A percentile compares a stretch with the other conserved stretches of the same genome.
Conservation (phyloP, 108 stramenopile genomes). For the Cyclotella atomus region DNA sequence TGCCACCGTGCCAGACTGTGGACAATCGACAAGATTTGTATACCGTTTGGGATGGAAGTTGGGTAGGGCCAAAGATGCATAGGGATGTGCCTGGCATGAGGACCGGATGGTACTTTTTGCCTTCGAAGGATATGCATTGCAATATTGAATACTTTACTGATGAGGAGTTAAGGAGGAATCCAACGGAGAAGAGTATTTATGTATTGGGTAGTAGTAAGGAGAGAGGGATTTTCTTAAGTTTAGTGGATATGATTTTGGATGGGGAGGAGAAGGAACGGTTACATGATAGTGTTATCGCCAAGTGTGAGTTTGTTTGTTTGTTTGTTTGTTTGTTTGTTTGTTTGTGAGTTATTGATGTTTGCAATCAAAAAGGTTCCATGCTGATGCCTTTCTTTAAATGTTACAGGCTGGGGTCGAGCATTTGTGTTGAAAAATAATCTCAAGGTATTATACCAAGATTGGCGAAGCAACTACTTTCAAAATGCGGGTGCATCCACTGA, state of each 20-base stretch:
- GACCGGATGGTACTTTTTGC: constrained; percentile 42
- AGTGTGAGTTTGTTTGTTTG: too few species aligned
- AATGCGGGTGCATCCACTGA: background rate
- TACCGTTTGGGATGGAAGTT: constrained; percentile 37
- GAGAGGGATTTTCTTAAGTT: constrained; percentile 37
- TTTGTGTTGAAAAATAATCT: constrained; percentile 24
- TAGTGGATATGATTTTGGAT: constrained; percentile 37
- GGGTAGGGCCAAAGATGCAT: constrained; percentile 35
- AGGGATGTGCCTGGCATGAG: constrained; percentile 10
- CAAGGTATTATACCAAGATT: constrained; percentile 41
- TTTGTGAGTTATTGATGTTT: too few species aligned
- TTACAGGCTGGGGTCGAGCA: constrained; percentile 44
- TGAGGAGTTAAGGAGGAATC: constrained; percentile 13
- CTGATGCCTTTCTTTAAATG: too few species aligned
- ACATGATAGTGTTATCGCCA: constrained; percentile 15
- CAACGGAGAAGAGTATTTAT: constrained; percentile 37
- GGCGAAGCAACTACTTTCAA: constrained; percentile 21
- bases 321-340: too few species aligned
- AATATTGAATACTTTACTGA: constrained; percentile 32
- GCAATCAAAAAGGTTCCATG: too few species aligned
- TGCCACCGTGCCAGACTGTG: constrained; percentile 31
- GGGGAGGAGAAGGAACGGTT: constrained; percentile 17
- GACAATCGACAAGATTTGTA: constrained; percentile 2
- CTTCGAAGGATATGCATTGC: constrained; percentile 25
- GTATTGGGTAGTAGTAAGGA: constrained; percentile 43